These are phyloP conservation scores for Trichoderma gamsii DNA, from an alignment of 495 filamentous ascomycete genomes.

Conservation along the genomic window DNA sequence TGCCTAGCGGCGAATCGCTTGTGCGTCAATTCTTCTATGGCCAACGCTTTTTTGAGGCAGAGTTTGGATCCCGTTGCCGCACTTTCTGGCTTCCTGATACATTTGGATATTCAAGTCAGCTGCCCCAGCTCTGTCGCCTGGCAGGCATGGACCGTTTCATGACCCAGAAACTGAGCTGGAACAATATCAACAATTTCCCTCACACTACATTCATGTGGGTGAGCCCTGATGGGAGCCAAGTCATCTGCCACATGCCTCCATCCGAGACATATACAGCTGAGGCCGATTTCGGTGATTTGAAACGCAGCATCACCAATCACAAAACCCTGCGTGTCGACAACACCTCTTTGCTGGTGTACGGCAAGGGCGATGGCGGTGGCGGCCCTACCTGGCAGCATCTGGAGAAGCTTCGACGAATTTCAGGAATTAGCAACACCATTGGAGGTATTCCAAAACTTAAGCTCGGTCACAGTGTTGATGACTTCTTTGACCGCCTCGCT, in stretches of 20 bases:
- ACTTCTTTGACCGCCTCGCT: constrained; percentile 85
- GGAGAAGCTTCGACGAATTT: constrained; percentile 91
- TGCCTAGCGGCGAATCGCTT: constrained; percentile 91
- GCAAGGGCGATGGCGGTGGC: constrained; percentile 92
- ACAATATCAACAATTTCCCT: constrained; percentile 98
- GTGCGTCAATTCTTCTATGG: constrained; percentile 93
- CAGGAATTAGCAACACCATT: constrained; percentile 82
- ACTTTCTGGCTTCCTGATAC: constrained; percentile 99
- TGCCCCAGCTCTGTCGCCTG: constrained; percentile 85
- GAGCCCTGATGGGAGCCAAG: constrained; percentile 86
- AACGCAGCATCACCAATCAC: constrained; percentile 82
- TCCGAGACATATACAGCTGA: constrained; percentile 91
- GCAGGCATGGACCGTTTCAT: constrained; percentile 95
- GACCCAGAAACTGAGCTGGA: constrained; percentile 88
- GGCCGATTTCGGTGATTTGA: constrained; percentile 94
- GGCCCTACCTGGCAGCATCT: constrained; percentile 91
- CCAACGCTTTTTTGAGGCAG: constrained; percentile 88
- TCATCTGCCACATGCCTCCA: constrained; percentile 94
- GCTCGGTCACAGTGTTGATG: constrained; percentile 89
- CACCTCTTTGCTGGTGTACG: constrained; percentile 84
- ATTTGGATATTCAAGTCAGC: constrained; percentile 91
- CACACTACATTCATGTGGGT: constrained; percentile 99
- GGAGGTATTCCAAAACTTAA: constrained; percentile 80
- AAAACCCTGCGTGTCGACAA: constrained; percentile 90
- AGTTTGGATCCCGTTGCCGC: constrained; percentile 78